Evolutionary conservation across 2,329 filamentous ascomycete species (phyloP), one percentile per base, ranked within the genome.

Genomic region (Hypomyces rosellus): DNA sequence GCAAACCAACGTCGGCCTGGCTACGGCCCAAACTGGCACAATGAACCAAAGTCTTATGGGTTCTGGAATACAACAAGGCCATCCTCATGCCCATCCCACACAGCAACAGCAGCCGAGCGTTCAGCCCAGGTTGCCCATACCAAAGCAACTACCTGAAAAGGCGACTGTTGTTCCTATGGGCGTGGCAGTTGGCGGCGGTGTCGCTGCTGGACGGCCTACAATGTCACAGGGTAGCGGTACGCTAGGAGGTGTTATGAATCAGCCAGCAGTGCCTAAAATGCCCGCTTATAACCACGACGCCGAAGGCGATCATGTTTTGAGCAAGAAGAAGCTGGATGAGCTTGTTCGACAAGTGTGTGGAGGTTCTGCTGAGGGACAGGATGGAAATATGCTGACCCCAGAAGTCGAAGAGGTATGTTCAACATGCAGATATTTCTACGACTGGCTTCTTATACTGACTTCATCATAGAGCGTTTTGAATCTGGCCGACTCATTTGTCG

Each of bases 281-380:
- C 89, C 90, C 0, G 82, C 84, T 0, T 95, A 89, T 67, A 88
- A 89, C 50, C 84, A 96, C 52, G 92, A 97, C 65, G 88, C 89
- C 30, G 91, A 96, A 64, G 90, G 89, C 22, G 90, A 96, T 61
- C 85, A 91, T 40, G 87, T 99, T 1, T 75, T 99, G n/a, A 95
- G 87, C 72, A 96, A 96, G 80, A 95, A 95, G 73, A 97, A 96
- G 72, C 78, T 99, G 38, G 91, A 99, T 63, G 92, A 96, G 65
- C 78, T 99, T 36, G 91, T 97, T 8, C 83, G 91, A 46, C 92
- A 97, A 69, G 90, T 97, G 52, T 95, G 89, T 34, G 91, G 91
- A 48, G 86, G 86, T 9, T 84, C 82, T 22, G 80, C 82, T 1
- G 85, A 88, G 54, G 76, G 80, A n/a, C 78, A 82, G 44, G 86